Evolutionary conservation across 306 rosid genomes (phyloP), one percentile per base, ranked within the genome.

Genomic region (Hippophae tibetana): DNA sequence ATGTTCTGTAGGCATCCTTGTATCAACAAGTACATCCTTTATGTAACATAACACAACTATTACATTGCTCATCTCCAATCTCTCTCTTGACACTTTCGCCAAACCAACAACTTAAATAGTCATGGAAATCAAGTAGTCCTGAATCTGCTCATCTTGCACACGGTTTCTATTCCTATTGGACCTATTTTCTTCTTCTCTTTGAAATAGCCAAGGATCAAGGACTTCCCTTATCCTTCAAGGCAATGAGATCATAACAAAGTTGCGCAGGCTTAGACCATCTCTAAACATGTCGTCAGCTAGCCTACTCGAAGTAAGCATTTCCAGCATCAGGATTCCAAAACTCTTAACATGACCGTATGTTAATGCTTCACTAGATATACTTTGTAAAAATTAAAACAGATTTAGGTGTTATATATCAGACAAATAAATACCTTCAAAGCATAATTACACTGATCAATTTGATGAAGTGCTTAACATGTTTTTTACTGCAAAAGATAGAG

Each of bases 181-280:
- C 26, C 23, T 43, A 42, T 42, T 26, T 58, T 1, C 49, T 58
- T 5, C 63, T 43, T 18, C 63, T 10, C 27, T 10, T 14, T 3
- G 42, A 5, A 41, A 7, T 11, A 42, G 8, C 2, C 5, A 38
- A 14, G 64, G 71, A 9, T 67, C 65, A 3, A 10, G 7, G 14
- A 67, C 26, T 11, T 41, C 43, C 26, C 7, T 38, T 5, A 67
- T 5, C 6, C 10, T 5, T 2, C 41, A 31, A 1, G 65, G 51
- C 18, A 67, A 23, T 6, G 59, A 40, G 7, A 18, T 27, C 43
- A 8, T 13, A 44, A 52, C 72, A 52, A 14, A 43, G 54, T 43
- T 51, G 54, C 53, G 53, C 13, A 68, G 64, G 38, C 54, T 52
- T 6, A 68, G 26, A 2, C 60, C 72, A 13, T 68, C 60, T 27